These are phyloP conservation scores for Rhodotorula sp. DNA, from an alignment of 1,284 basidiomycete species.

Conservation along the genomic window DNA sequence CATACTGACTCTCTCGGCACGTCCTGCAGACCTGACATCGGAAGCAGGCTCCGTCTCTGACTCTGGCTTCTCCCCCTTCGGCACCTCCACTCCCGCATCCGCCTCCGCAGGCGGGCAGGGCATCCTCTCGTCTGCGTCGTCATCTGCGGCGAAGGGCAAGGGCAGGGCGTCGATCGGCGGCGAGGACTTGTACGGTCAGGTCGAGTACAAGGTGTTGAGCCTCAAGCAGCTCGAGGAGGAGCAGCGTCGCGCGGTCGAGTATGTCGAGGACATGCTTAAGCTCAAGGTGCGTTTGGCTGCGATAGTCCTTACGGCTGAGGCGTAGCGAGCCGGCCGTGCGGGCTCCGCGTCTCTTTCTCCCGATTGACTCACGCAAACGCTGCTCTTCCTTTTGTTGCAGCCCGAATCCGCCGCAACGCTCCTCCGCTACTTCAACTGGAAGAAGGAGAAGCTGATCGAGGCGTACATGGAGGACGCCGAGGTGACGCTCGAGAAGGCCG, in stretches of 20 bases:
- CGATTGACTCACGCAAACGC: background rate
- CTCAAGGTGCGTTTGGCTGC: constrained; percentile 64
- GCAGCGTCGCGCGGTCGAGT: constrained; percentile 73
- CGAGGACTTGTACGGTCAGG: constrained; percentile 41
- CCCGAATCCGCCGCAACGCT: constrained; percentile 67
- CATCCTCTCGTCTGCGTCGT: background rate
- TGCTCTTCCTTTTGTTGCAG: constrained; percentile 42
- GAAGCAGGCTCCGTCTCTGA: constrained; percentile 30
- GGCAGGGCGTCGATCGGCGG: constrained; percentile 13
- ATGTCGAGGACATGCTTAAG: constrained; percentile 78
- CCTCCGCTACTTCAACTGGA: constrained; percentile 85
- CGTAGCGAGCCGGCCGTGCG: background rate
- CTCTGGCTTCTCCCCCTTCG: constrained; percentile 32
- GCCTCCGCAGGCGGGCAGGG: background rate
- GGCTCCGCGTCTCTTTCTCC: background rate
- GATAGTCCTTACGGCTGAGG: background rate
- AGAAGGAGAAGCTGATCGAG: constrained; percentile 80
- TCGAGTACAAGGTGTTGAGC: constrained; percentile 40
- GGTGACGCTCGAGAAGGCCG: constrained; percentile 67
- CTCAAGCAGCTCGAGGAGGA: constrained; percentile 62
- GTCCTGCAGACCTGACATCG: constrained; percentile 2
- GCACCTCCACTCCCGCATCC: constrained; percentile 20
- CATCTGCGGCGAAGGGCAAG: constrained; percentile 54
- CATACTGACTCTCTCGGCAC: background rate
- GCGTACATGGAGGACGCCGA: constrained; percentile 87